Evolutionary conservation across 202 grass and related monocot species (phyloP), one percentile per base, ranked within the genome.

Genomic region (Zoysia matrella): DNA sequence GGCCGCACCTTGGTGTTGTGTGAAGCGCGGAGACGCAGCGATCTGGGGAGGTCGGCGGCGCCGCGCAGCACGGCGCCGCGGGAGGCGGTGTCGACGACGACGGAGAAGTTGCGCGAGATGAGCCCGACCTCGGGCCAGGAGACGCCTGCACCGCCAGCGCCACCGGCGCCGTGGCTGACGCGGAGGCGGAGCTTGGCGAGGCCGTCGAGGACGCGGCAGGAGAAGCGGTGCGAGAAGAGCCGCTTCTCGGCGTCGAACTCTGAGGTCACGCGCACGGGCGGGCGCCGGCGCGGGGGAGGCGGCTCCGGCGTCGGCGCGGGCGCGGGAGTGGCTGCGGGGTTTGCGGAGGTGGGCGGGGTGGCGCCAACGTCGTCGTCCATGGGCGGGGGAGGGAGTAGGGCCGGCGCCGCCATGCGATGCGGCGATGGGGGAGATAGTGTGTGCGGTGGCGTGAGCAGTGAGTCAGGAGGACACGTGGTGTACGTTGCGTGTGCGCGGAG

Each of bases 171-270:
- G 65, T 94, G 94, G 80, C 90, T 79, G 22, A 92, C 60, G 62
- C 86, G 85, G 53, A 95, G 74, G 11, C 92, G 92, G 70, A 98
- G 83, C 96, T 98, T 98, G 12, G 92, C 89, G 75, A 98, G 47
- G 49, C 89, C 91, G 55, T 92, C 87, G 40, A 90, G 73, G 56
- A 99, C 50, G 73, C 90, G 90, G 87, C 91, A 99, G 48, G 96
- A 98, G 71, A 98, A 8, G 84, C 94, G 92, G 74, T 98, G 96
- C 65, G 89, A 87, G 63, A 98, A 92, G 66, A 81, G 83, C 47
- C 76, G 69, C 53, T 52, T 78, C 47, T 86, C 91, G 77, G 90
- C 87, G 85, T 93, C 89, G 77, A 98, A 98, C 81, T 98, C 96
- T 67, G 96, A 91, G 49, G 96, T 93, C 74, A 94, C 83, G 45